Base-by-base conservation (phyloP, 805 yeast species). In the Wickerhamomyces pijperi region DNA sequence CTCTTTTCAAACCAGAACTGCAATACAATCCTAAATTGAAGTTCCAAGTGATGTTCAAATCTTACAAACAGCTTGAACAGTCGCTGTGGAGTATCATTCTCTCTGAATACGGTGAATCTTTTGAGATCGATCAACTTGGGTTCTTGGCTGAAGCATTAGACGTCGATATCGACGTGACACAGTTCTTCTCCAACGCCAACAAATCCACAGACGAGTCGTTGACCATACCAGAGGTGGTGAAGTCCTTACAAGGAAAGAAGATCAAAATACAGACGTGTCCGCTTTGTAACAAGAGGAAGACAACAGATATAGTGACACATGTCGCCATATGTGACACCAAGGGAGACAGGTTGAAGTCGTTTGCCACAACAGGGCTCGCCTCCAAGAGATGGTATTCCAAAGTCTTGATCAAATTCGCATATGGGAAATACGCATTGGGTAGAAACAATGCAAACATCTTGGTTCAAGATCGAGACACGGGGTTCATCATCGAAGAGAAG, bases 391-490 rank as follows among this genome's bases (percentile, higher is more conserved):
- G 97, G 97, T 85, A 82, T 52, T 70, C 88, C 3, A 86, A 82
- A 50, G 72, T 83, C 3, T 63, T 88, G 41, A 81, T 87, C 37
- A 88, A 86, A 53, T 63, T 92, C 36, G 84, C 92, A 0, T 87
- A 85, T 54, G 98, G 98, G 0, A 82, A 82, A 50, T 82, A 87
- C 55, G 76, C 78, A 36, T 60, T 90, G 29, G 97, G 97, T 2
- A 78, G 80, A 19, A 85, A 90, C 54, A 86, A 94, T 36, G 98
- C 97, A 9, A 90, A 90, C 53, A 90, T 92, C 23, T 64, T 92
- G 37, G 97, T 90, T 2, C 97, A 92, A 57, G 97, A 92, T 56
- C 68, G 98, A 44, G 66, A 72, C 15, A 80, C 96, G 0, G 98
- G 98, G 0, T 71, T 84, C 35, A 76, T 90, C n/a, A 59, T 82